Evolutionary conservation across 306 rosid species (phyloP), one percentile per base, ranked within the genome.

Genomic region (Cotoneaster glaucophyllus): DNA sequence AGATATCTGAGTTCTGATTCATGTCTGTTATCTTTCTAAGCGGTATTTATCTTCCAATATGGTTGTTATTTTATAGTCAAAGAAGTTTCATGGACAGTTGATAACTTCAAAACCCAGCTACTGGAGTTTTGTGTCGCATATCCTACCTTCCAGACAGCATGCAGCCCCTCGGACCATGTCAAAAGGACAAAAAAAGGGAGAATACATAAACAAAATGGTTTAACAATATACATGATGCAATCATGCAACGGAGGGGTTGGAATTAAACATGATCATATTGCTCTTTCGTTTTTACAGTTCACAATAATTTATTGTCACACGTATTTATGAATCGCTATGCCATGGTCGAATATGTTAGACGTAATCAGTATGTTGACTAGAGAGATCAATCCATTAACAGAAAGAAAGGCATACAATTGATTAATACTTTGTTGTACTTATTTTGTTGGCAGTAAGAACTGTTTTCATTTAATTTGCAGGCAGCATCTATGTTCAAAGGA

Each of bases 401-500:
- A 24, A 21, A 57, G 58, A 31, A 6, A 34, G 39, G 22, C 10
- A 54, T 8, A 54, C 12, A 8, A 41, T 39, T 28, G 19, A 71
- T 53, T 15, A 78, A 39, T 32, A n/a, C 73, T 64, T 52, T 61
- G 73, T 71, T 39, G 32, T 73, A 72, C 59, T 58, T 78, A 77
- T 32, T 56, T 52, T 18, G 24, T 24, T 39, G 56, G 31, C 41
- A 29, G 25, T 63, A 25, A 64, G 34, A 45, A 69, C 70, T 21
- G 4, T 74, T 69, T 86, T 19, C 75, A 45, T 67, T 74, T 78
- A 65, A 76, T 77, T 50, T 85, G 86, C 99, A 95, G 99, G 96
- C 98, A 58, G 99, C 98, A 19, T 95, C 99, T 70, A 88, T 88
- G 97, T 95, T 95, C 90, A 95, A 90, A 84, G 98, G 99, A 64